These are phyloP conservation scores for Bassia scoparia DNA, from an alignment of 148 eudicot genomes.

Conservation along the genomic window DNA sequence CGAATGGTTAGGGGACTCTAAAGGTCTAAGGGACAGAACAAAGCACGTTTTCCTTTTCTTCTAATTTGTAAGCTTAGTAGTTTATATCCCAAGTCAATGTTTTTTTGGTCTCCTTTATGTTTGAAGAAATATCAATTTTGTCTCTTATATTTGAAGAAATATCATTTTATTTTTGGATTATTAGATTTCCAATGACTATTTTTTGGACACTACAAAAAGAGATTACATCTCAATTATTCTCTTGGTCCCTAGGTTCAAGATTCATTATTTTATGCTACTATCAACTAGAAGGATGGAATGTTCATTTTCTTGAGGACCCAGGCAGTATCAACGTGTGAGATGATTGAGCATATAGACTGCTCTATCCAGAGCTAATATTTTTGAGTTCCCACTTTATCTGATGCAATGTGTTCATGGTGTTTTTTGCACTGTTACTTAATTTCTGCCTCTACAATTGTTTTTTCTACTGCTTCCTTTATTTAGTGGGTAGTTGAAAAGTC, in stretches of 20 bases:
- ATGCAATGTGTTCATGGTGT: neutral
- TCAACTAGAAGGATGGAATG: constrained; percentile 99
- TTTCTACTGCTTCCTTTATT: too few relatives aligned
- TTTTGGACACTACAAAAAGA: neutral
- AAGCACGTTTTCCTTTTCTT: neutral
- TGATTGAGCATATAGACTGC: constrained; percentile 78
- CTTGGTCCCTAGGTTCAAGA: constrained; percentile 59
- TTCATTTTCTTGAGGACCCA: constrained; percentile 89
- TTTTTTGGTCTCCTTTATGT: too few relatives aligned
- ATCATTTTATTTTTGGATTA: too few relatives aligned
- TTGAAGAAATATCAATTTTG: too few relatives aligned
- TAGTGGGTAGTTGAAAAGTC: too few relatives aligned
- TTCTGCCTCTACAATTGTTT: too few relatives aligned
- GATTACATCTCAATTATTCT: neutral
- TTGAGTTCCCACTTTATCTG: neutral
- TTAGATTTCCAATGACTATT: neutral
- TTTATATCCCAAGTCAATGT: too few relatives aligned
- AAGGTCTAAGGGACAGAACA: neutral
- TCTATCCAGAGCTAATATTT: constrained; percentile 73
- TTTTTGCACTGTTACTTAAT: too few relatives aligned
- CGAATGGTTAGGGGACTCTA: neutral
- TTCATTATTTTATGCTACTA: constrained; percentile 72
- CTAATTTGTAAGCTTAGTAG: neutral
- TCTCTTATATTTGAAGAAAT: too few relatives aligned
- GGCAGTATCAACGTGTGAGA: constrained; percentile 90